Percentiles rank a stretch among this genome's conserved stretches.
Evolutionary conservation across 1,139 yeast species (phyloP).

Genomic region (Yamadazyma atmosphaerica): DNA sequence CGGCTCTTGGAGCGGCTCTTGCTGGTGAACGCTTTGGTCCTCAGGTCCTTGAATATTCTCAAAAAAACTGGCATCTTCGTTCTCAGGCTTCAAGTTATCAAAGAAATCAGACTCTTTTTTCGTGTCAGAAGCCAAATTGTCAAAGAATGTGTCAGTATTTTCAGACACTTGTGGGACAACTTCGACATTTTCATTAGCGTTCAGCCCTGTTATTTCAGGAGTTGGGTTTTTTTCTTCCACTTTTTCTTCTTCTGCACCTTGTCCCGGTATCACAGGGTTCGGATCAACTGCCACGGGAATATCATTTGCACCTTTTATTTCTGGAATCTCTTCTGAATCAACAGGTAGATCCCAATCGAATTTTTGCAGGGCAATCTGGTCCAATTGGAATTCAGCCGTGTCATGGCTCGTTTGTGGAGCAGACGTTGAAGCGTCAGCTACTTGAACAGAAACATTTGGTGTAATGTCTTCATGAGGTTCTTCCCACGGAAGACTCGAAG

Average conservation of each 20-base stretch:
- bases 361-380: background rate
- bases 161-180: too few relatives aligned
- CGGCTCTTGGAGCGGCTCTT: conserved; percentile 1
- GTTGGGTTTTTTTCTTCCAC: background rate
- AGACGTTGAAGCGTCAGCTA: background rate
- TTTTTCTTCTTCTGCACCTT: too few relatives aligned
- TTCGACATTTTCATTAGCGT: too few relatives aligned
- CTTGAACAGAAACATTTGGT: too few relatives aligned
- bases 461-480: too few relatives aligned
- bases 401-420: background rate
- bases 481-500: too few relatives aligned
- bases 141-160: background rate
- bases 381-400: background rate
- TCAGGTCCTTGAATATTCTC: background rate
- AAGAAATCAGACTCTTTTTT: background rate
- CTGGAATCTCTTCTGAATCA: too few relatives aligned
- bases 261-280: too few relatives aligned
- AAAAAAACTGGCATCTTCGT: conserved; percentile 4
- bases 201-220: too few relatives aligned
- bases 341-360: conserved; percentile 2
- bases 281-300: too few relatives aligned
- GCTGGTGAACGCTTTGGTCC: conserved; percentile 1
- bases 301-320: too few relatives aligned
- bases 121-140: background rate
- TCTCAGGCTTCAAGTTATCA: background rate